These are phyloP conservation scores for Rubus idaeus DNA, from an alignment of 306 rosid species.

Conservation along the genomic window DNA sequence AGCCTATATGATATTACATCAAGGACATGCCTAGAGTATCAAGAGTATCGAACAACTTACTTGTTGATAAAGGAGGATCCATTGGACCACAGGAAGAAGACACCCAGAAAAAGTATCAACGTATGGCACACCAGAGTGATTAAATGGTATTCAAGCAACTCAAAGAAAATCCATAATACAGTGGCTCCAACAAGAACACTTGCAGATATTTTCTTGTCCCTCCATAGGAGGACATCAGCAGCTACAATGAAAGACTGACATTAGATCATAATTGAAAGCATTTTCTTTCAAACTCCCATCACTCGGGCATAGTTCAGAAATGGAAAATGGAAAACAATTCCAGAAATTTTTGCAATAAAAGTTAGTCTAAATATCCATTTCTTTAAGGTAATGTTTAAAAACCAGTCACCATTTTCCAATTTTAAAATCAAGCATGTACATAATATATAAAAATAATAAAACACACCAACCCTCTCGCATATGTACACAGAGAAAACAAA, in stretches of 20 bases:
- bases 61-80: conserved; percentile 69
- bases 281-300: not conserved
- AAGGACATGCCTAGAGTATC: not conserved
- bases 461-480: not conserved
- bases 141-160: conserved; percentile 67
- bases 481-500: not conserved
- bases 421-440: not conserved
- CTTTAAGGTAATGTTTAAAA: not conserved
- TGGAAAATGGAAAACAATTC: not conserved
- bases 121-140: conserved; percentile 70
- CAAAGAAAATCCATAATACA: conserved; percentile 74
- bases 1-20: conserved; percentile 22
- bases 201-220: conserved; percentile 66
- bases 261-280: conserved; percentile 11
- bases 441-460: not conserved
- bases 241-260: conserved; percentile 46
- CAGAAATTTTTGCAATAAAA: not conserved
- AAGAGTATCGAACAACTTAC: conserved; percentile 38
- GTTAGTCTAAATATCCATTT: not conserved
- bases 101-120: conserved; percentile 47
- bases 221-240: conserved; percentile 89
- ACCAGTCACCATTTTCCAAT: not conserved
- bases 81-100: conserved; percentile 69
- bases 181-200: conserved; percentile 70
- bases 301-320: not conserved